Base-by-base conservation (phyloP, 2,329 filamentous ascomycete species). In the Hypoxylon sp. region DNA sequence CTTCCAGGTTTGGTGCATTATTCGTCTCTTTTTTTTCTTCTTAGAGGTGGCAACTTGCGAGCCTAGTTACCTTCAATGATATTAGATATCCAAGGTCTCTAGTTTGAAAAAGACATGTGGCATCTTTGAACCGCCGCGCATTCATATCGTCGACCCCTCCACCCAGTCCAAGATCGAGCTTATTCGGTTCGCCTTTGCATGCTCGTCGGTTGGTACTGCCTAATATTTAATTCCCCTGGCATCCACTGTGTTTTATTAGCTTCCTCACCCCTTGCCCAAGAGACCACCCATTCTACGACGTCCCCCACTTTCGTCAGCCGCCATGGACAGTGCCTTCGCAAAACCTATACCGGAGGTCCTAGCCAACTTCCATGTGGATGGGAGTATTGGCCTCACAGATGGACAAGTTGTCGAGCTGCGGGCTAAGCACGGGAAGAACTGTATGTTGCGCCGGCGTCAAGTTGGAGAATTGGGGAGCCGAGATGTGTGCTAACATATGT, bases 241-340 rank as follows among this genome's bases (percentile, higher is more conserved):
- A 32, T 28, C 37, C 24, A 30, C 50, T n/a, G 26, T 17, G 41
- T 34, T 24, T 47, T n/a, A 37, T 46, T 44, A 32, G 53, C 15
- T 28, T n/a, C 32, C 41, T 44, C 43, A 47, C 32, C 30, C 32
- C 41, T 44, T 48, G 41, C 32, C 30, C 8, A 46, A 58, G 46
- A 56, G 49, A 56, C 37, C 37, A 28, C 56, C 30, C 30, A 30
- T 65, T 63, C 69, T 53, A 53, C 71, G 67, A 68, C 60, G 68
- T 56, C 56, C 55, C 43, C 54, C 50, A 52, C 54, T 70, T 61
- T 61, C 64, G 32, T 51, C 60, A 59, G 20, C 30, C 24, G 71
- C 63, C 62, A 90, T 91, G 88, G 86, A 90, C 70, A 84, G 81
- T 79, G 87, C 88, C 68, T 90, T 86, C 72, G 80, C 85, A 68